Conservation (phyloP, 2,329 filamentous ascomycete species). For the Fusarium lateritium region DNA sequence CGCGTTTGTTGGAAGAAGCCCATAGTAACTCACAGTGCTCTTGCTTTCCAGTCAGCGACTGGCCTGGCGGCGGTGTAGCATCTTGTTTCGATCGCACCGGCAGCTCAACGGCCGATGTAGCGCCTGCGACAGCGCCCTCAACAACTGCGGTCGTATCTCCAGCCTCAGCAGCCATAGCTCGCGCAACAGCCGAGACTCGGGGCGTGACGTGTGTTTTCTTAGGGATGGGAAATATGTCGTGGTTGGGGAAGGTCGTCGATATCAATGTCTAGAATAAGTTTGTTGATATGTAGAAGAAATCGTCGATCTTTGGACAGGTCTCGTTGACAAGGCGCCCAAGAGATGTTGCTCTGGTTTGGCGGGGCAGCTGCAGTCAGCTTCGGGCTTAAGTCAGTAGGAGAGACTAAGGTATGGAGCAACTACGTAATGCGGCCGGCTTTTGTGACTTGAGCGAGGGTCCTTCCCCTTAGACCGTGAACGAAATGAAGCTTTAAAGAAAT, state of each 20-base stretch:
- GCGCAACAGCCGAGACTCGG: slow-evolving; percentile 22
- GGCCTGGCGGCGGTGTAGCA: slow-evolving; percentile 58
- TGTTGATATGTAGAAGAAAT: slow-evolving; percentile 14
- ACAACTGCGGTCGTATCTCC: slow-evolving; percentile 46
- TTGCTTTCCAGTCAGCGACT: slow-evolving; percentile 89
- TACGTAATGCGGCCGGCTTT: slow-evolving; percentile 33
- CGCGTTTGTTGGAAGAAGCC: not conserved
- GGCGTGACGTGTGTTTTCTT: slow-evolving; percentile 12
- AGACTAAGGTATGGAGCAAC: slow-evolving; percentile 20
- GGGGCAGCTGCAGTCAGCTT: slow-evolving; percentile 45
- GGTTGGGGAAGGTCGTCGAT: slow-evolving; percentile 3
- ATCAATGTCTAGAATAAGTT: slow-evolving; percentile 29
- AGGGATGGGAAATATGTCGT: slow-evolving; percentile 2
- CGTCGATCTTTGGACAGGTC: slow-evolving; percentile 24
- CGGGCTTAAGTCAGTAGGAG: slow-evolving; percentile 10
- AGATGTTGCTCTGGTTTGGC: slow-evolving; percentile 37
- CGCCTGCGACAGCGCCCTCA: slow-evolving; percentile 33
- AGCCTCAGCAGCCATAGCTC: slow-evolving; percentile 51
- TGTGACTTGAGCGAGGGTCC: not conserved
- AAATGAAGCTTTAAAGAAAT: slow-evolving; percentile 21
- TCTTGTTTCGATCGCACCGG: slow-evolving; percentile 52
- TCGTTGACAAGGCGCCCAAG: slow-evolving; percentile 22
- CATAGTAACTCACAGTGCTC: slow-evolving; percentile 83
- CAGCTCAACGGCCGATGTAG: slow-evolving; percentile 43
- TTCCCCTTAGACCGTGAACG: not conserved